A percentile compares a stretch with the other conserved stretches of the same genome.
phyloP scores from a whole-genome alignment of 192 early-diverging fungal species.

The Coemansia erecta region DNA sequence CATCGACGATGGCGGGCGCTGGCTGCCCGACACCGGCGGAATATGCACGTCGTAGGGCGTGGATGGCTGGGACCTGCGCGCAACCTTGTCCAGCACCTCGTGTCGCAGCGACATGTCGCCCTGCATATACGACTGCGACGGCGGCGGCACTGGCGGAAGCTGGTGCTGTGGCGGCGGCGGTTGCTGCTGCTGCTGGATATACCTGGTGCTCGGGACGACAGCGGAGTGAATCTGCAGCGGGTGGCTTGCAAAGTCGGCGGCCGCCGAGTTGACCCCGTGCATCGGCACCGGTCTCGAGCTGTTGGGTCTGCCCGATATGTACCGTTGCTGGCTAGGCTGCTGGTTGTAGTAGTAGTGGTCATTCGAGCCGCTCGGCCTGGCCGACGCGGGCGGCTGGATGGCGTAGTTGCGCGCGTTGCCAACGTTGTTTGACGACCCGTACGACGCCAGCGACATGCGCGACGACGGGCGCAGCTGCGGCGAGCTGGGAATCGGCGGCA shows the following conservation, averaged over 20 bases:
- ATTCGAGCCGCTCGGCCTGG: background rate
- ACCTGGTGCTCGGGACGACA: slow-evolving; percentile 8
- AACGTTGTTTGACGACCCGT: background rate
- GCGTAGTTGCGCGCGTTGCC: slow-evolving; percentile 3
- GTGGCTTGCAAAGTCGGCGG: slow-evolving; percentile 20
- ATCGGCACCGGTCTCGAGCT: slow-evolving; percentile 12
- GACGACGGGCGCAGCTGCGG: slow-evolving; percentile 29
- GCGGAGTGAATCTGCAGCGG: slow-evolving; percentile 36
- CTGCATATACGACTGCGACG: slow-evolving; percentile 6
- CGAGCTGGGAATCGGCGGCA: slow-evolving; percentile 37
- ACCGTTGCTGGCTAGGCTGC: slow-evolving; percentile 9
- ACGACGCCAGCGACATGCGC: slow-evolving; percentile 29
- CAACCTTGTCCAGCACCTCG: slow-evolving; percentile 44
- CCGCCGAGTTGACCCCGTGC: slow-evolving; percentile 6
- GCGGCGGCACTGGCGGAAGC: background rate
- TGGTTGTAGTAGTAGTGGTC: slow-evolving; percentile 2
- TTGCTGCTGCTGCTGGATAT: slow-evolving; percentile 1
- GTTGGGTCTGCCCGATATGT: background rate
- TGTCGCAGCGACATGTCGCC: slow-evolving; percentile 32
- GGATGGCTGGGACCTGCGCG: slow-evolving; percentile 41
- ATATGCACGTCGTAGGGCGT: slow-evolving; percentile 30
- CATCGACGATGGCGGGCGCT: slow-evolving; percentile 15
- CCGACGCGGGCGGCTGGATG: slow-evolving; percentile 1
- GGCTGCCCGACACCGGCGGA: slow-evolving; percentile 14
- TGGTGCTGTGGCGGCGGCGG: slow-evolving; percentile 4